Conservation (phyloP, 2,329 filamentous ascomycete species). For the Neonectria neomacrospora region DNA sequence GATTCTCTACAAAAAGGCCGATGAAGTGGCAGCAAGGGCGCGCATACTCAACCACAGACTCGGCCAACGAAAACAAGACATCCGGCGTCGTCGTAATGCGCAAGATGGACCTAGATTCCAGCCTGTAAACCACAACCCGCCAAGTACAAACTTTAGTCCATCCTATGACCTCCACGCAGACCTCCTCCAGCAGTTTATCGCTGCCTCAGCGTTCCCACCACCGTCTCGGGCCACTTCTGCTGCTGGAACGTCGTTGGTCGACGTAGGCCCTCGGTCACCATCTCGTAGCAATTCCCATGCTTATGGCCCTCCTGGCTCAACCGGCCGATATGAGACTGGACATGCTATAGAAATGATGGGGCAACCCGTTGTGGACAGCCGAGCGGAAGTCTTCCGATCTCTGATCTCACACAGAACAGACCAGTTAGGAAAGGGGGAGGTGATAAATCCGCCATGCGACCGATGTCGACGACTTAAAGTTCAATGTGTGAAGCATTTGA, state of each 20-base stretch:
- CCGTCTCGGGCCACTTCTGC: conserved; percentile 45
- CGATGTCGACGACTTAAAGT: conserved; percentile 82
- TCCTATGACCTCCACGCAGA: conserved; percentile 64
- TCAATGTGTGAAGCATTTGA: conserved; percentile 86
- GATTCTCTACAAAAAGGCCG: conserved; percentile 82
- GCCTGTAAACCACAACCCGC: conserved; percentile 46
- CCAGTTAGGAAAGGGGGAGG: conserved; percentile 76
- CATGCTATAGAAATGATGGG: conserved; percentile 43
- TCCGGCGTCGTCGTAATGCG: conserved; percentile 43
- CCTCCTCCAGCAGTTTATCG: conserved; percentile 64
- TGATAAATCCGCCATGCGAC: conserved; percentile 85
- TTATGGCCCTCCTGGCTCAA: conserved; percentile 11
- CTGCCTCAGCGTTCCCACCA: conserved; percentile 37
- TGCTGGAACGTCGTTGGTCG: conserved; percentile 40
- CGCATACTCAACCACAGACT: conserved; percentile 85
- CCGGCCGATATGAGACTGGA: conserved; percentile 26
- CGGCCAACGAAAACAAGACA: conserved; percentile 48
- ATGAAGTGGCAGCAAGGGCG: conserved; percentile 72
- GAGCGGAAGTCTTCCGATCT: conserved; percentile 52
- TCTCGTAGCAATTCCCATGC: conserved; percentile 38
- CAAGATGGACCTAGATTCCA: conserved; percentile 52
- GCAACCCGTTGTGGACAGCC: conserved; percentile 39
- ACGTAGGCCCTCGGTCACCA: conserved; percentile 43
- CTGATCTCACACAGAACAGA: conserved; percentile 82
- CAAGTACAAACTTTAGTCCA: conserved; percentile 42